These are phyloP conservation scores for Lepiota brunneoincarnata DNA, from an alignment of 768 basidiomycete species.

Conservation along the genomic window DNA sequence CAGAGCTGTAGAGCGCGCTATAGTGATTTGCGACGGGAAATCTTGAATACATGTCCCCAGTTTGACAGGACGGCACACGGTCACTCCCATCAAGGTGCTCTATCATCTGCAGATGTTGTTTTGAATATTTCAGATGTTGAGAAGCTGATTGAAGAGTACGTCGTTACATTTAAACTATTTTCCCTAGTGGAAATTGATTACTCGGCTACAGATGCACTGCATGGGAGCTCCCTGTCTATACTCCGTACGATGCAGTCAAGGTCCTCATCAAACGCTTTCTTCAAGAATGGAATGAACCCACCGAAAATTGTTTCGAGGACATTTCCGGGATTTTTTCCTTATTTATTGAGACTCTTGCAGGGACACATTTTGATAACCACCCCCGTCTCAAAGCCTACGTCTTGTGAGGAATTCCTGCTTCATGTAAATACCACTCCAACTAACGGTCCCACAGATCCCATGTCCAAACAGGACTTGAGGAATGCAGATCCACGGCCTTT, in stretches of 20 bases:
- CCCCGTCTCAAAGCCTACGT: constrained; percentile 7
- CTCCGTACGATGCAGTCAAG: constrained; percentile 15
- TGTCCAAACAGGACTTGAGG: neutral
- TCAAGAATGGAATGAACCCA: constrained; percentile 12
- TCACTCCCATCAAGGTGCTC: neutral
- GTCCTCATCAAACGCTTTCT: constrained; percentile 13
- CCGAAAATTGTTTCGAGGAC: constrained; percentile 10
- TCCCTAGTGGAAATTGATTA: neutral
- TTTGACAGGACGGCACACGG: neutral
- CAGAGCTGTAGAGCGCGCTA: constrained; percentile 10
- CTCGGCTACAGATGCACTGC: neutral
- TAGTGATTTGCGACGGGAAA: neutral
- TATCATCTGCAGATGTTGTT: neutral
- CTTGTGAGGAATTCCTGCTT: constrained; percentile 3
- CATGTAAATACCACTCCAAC: neutral
- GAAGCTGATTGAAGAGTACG: constrained; percentile 11
- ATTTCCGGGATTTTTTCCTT: neutral
- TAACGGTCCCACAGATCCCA: neutral
- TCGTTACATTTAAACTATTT: neutral
- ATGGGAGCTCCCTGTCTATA: constrained; percentile 14
- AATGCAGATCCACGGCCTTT: neutral
- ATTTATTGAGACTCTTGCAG: constrained; percentile 8
- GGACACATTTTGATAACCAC: constrained; percentile 10
- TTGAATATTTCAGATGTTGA: constrained; percentile 4
- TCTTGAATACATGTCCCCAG: constrained; percentile 10